phyloP scores from a whole-genome alignment of 306 rosid species.

The Cucumis melo region DNA sequence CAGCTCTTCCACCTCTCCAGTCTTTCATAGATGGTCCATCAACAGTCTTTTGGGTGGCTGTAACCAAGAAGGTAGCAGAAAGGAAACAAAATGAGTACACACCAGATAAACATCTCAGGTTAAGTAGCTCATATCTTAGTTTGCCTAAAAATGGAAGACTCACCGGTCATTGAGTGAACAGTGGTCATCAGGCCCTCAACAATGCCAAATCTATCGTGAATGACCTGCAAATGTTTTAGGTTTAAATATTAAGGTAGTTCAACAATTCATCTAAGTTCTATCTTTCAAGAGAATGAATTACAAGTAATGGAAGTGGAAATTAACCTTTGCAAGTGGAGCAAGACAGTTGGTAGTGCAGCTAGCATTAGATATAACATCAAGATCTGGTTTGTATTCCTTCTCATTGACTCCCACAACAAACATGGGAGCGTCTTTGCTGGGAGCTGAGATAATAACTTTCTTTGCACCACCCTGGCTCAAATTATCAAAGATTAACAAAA shows the following conservation, averaged over 20 bases:
- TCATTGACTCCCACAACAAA: conserved; percentile 97
- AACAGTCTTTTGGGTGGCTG: conserved; percentile 95
- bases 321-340: conserved; percentile 40
- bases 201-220: conserved; percentile 82
- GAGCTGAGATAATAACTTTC: conserved; percentile 96
- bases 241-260: not conserved
- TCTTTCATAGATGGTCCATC: conserved; percentile 97
- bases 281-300: not conserved
- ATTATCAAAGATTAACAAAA: not conserved
- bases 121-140: not conserved
- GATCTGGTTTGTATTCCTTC: conserved; percentile 72
- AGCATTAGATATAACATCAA: conserved; percentile 78
- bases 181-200: conserved; percentile 98
- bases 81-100: not conserved
- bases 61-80: not conserved
- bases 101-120: not conserved
- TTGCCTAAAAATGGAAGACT: not conserved
- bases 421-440: conserved; percentile 98
- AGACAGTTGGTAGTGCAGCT: conserved; percentile 99
- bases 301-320: not conserved
- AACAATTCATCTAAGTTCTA: not conserved
- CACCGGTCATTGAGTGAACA: conserved; percentile 86
- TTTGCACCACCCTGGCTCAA: conserved; percentile 47
- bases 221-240: conserved; percentile 33
- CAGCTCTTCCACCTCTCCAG: conserved; percentile 99